Evolutionary conservation across 2,329 filamentous ascomycete genomes (phyloP).

Genomic region (Colletotrichum theobromicola): DNA sequence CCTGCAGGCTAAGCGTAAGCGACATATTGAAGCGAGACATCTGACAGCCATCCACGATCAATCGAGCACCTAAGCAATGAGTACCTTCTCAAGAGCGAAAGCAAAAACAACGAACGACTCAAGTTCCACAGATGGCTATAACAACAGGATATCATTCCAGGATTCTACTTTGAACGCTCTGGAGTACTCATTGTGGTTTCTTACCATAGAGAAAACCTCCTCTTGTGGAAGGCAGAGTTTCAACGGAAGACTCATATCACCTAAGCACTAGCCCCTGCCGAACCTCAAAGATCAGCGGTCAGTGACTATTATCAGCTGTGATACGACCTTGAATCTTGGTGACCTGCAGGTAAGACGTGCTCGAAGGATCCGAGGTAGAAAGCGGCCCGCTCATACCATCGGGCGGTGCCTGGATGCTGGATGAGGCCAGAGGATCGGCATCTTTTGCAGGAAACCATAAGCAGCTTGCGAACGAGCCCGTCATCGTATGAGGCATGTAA

Average conservation of each 20-base stretch:
- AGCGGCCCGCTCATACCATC: not conserved
- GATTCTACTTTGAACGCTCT: not conserved
- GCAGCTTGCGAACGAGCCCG: not conserved
- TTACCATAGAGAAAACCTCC: too few species aligned
- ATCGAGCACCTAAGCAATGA: not conserved
- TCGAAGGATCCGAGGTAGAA: not conserved
- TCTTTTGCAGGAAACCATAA: not conserved
- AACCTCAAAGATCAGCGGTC: not conserved
- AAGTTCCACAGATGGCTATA: not conserved
- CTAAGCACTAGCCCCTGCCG: not conserved
- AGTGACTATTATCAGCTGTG: not conserved
- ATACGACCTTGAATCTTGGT: not conserved
- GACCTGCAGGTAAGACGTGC: not conserved
- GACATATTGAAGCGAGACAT: not conserved
- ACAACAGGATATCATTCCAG: not conserved
- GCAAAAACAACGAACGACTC: not conserved
- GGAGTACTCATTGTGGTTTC: too few species aligned
- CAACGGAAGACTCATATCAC: not conserved
- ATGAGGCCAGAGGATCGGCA: not conserved
- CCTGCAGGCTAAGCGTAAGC: not conserved
- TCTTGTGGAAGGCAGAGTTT: not conserved
- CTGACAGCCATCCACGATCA: not conserved
- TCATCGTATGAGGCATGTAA: not conserved
- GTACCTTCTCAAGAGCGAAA: not conserved
- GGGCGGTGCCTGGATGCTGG: not conserved